phyloP scores from a whole-genome alignment of 2,329 filamentous ascomycete species.

The Chalara sp. region DNA sequence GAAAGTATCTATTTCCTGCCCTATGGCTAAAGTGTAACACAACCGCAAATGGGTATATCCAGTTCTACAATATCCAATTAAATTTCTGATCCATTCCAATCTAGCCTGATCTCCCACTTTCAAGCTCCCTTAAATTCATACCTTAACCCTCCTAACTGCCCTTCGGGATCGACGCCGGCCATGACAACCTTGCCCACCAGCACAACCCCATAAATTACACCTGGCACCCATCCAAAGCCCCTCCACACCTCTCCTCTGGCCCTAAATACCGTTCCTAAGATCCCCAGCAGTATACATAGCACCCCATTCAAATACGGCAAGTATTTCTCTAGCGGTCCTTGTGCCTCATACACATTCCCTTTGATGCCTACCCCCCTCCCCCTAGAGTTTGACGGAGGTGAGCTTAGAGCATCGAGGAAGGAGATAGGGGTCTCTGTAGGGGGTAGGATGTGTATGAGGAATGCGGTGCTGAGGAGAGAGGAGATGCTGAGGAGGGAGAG shows the following conservation, averaged over 20 bases:
- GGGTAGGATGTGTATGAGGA: slow-evolving; percentile 50
- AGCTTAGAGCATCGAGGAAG: slow-evolving; percentile 38
- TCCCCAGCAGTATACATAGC: slow-evolving; percentile 45
- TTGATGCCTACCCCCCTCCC: background rate
- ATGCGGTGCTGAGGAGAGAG: slow-evolving; percentile 56
- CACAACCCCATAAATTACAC: slow-evolving; percentile 52
- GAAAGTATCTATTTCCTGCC: too few relatives aligned
- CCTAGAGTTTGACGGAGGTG: background rate
- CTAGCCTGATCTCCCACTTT: background rate
- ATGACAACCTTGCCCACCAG: slow-evolving; percentile 59
- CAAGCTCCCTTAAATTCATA: slow-evolving; percentile 65
- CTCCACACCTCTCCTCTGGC: slow-evolving; percentile 25
- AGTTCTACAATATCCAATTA: too few relatives aligned
- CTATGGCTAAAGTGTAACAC: too few relatives aligned
- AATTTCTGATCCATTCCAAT: too few relatives aligned
- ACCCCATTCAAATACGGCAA: slow-evolving; percentile 54
- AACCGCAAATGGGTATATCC: too few relatives aligned
- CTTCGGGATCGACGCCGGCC: slow-evolving; percentile 58
- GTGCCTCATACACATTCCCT: slow-evolving; percentile 9
- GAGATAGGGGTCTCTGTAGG: slow-evolving; percentile 47
- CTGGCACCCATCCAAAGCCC: slow-evolving; percentile 45
- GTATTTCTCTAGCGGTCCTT: slow-evolving; percentile 47
- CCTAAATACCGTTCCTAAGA: slow-evolving; percentile 35
- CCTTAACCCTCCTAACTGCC: slow-evolving; percentile 53
- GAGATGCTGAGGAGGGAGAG: slow-evolving; percentile 51